Evolutionary conservation across 805 yeast genomes (phyloP).

Genomic region (Isabelozyma rhagii): DNA sequence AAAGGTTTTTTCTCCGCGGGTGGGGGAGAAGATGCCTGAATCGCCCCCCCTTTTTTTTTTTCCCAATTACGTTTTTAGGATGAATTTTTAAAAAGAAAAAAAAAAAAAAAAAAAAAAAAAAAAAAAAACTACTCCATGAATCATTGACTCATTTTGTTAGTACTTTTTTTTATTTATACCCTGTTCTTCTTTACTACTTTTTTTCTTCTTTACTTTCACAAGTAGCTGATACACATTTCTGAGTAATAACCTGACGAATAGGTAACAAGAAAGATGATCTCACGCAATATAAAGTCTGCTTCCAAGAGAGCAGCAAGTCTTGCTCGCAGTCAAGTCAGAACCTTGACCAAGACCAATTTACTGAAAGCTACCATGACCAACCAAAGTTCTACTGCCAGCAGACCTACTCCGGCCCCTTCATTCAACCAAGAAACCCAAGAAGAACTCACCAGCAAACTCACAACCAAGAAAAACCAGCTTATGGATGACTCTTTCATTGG

Average conservation of each 20-base stretch:
- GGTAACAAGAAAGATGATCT: slow-evolving; percentile 9
- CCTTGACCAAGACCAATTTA: slow-evolving; percentile 26
- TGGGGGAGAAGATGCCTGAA: too few species aligned
- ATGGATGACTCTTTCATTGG: slow-evolving; percentile 92
- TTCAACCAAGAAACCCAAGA: slow-evolving; percentile 34
- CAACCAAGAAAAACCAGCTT: slow-evolving; percentile 10
- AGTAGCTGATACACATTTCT: neutral
- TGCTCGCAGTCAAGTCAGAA: slow-evolving; percentile 19
- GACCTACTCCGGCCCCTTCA: slow-evolving; percentile 51
- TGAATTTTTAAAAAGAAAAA: neutral
- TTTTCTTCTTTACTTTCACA: too few species aligned
- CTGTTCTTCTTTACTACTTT: neutral
- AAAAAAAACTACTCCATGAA: neutral
- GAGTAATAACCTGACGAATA: neutral
- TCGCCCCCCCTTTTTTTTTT: too few species aligned
- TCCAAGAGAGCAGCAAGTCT: slow-evolving; percentile 5
- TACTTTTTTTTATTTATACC: too few species aligned
- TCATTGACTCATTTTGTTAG: neutral
- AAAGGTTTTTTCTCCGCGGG: too few species aligned
- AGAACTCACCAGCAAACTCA: slow-evolving; percentile 6
- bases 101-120: too few species aligned
- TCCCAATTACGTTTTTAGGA: neutral
- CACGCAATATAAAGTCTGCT: slow-evolving; percentile 15
- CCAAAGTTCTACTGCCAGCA: slow-evolving; percentile 13
- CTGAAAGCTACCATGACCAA: slow-evolving; percentile 28